Evolutionary conservation across 306 rosid species (phyloP).

Genomic region (Crataegus laevigata): DNA sequence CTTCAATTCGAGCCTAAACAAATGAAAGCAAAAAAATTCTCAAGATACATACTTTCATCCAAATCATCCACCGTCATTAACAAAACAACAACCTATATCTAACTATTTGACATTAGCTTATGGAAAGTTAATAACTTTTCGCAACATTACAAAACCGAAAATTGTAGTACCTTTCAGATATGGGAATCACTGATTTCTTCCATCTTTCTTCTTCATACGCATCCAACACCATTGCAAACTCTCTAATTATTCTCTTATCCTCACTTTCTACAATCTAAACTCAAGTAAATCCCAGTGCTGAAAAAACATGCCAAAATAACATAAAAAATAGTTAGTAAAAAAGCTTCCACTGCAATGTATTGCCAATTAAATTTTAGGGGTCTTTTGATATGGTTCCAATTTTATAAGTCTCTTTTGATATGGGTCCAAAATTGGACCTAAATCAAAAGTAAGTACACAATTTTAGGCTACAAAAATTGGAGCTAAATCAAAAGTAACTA

Average conservation of each 20-base stretch:
- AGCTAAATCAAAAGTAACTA: no score
- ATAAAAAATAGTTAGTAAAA: not conserved
- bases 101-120: not conserved
- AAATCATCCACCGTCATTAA: no score
- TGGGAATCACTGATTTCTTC: conserved; percentile 26
- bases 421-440: no score
- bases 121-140: not conserved
- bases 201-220: conserved; percentile 37
- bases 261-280: conserved; percentile 68
- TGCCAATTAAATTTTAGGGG: not conserved
- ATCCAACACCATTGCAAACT: conserved; percentile 67
- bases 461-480: no score
- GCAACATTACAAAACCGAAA: not conserved
- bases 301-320: not conserved
- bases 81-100: no score
- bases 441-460: no score
- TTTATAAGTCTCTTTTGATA: no score
- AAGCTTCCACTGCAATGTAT: not conserved
- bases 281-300: conserved; percentile 46
- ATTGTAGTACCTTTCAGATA: conserved; percentile 58
- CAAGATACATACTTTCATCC: no score
- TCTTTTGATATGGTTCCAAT: no score
- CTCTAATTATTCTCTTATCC: conserved; percentile 70
- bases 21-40: no score
- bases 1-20: no score